Evolutionary conservation across 108 stramenopile genomes (phyloP), one percentile per base, ranked within the genome.

Genomic region (Nitzschia putrida): DNA sequence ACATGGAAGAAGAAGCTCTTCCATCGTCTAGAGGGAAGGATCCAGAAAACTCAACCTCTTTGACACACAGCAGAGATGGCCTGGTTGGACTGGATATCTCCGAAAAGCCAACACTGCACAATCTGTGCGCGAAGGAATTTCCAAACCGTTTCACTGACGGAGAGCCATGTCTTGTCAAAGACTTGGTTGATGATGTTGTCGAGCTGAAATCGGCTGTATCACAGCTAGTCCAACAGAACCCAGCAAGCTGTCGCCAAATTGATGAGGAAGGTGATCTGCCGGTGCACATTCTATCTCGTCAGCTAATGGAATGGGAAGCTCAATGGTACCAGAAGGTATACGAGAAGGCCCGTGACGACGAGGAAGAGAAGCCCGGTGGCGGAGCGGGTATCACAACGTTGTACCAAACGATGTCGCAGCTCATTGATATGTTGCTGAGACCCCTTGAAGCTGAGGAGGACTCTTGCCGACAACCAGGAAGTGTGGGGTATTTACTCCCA

Each of bases 281-380:
- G 13, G 77, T 79, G 14, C 87, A 88, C 45, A 47, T 88, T 0
- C 51, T 81, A 25, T 76, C 87, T 7, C 54, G 83, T 25, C 74
- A 54, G 3, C 58, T 88, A 37, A 80, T 87, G 71, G 69, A 79
- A 45, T 87, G 86, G 86, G 85, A 86, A 45, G 73, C 67, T 9
- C 23, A 67, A 57, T 86, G 85, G 85, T 76, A 83, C 57, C 71
- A 78, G 45, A 67, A 61, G 44, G 68, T 85, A 11, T 79, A 83
- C 42, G 77, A 71, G 7, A 50, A 75, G 57, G 73, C 78, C 7
- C 34, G 55, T n/a, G 65, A 58, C 23, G 69, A 71, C 8, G 56
- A 61, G 9, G 60, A 71, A 14, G 49, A 66, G 34, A 18, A 50
- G 2, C n/a, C 9, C 29, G 57, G 51, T 14, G 50, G 34, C 41